Percentiles rank a stretch among this genome's conserved stretches.
Evolutionary conservation across 179 eudicot genomes (phyloP).

Genomic region (Carnegiea gigantea): DNA sequence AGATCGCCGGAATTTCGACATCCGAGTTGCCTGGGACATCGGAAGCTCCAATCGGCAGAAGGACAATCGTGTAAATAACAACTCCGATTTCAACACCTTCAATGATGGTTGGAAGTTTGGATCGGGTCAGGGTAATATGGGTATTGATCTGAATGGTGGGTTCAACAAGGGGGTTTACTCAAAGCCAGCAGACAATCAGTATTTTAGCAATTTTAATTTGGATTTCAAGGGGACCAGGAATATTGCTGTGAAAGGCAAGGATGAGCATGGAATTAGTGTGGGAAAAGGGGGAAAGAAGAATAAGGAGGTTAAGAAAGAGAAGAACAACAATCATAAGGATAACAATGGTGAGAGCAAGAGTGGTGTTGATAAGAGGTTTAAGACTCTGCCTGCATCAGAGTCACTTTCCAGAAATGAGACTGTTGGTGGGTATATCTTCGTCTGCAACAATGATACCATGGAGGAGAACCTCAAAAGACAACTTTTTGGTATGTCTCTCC

Average conservation of each 20-base stretch:
- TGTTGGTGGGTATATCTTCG: constrained; percentile 95
- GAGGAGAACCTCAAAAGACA: constrained; percentile 89
- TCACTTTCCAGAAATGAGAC: constrained; percentile 79
- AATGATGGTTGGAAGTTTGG: constrained; percentile 57
- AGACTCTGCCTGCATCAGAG: constrained; percentile 89
- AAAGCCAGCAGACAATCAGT: constrained; percentile 41
- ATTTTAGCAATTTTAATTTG: constrained; percentile 33
- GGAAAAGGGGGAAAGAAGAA: constrained; percentile 65
- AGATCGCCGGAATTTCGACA: constrained; percentile 68
- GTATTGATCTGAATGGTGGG: constrained; percentile 61
- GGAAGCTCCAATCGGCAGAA: constrained; percentile 19
- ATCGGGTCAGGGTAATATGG: constrained; percentile 27
- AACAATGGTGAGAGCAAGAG: constrained; percentile 36
- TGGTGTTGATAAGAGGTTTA: constrained; percentile 88
- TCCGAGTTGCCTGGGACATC: constrained; percentile 52
- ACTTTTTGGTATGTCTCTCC: constrained; percentile 66
- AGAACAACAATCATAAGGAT: constrained; percentile 23
- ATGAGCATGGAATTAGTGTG: constrained; percentile 17
- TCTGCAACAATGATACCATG: constrained; percentile 98
- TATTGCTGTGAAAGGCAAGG: constrained; percentile 39
- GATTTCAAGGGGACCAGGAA: constrained; percentile 41
- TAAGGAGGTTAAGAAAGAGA: constrained; percentile 46
- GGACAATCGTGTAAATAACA: constrained; percentile 20
- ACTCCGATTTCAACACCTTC: constrained; percentile 43
- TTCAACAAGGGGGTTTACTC: constrained; percentile 81